Evolutionary conservation across 768 basidiomycete species (phyloP).

Genomic region (Steccherinum ochraceum): DNA sequence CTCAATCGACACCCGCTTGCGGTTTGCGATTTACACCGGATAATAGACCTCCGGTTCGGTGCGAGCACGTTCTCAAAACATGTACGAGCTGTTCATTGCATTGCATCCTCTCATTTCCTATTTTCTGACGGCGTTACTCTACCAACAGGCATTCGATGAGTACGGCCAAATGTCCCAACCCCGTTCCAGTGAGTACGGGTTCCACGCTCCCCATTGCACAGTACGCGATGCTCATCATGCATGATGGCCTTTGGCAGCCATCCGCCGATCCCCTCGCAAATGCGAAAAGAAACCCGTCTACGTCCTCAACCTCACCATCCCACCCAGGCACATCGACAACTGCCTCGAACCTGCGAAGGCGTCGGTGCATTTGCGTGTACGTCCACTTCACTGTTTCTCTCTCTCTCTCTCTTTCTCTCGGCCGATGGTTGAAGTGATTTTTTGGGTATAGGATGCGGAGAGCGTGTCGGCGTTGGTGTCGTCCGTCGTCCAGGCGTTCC

Average conservation of each 20-base stretch:
- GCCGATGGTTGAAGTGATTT: conserved; percentile 4
- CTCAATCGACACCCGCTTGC: conserved; percentile 73
- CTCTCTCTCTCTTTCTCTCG: neutral
- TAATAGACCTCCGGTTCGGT: conserved; percentile 60
- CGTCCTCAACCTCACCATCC: conserved; percentile 69
- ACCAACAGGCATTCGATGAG: conserved; percentile 61
- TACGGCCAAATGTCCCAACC: conserved; percentile 43
- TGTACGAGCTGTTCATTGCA: conserved; percentile 32
- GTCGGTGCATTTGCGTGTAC: conserved; percentile 61
- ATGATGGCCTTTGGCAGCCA: conserved; percentile 37
- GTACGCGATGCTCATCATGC: too few relatives aligned
- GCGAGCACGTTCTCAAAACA: conserved; percentile 70
- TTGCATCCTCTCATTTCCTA: neutral
- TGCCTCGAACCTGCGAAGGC: conserved; percentile 76
- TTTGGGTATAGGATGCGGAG: conserved; percentile 46
- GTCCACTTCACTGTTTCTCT: conserved; percentile 6
- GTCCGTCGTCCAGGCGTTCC: conserved; percentile 53
- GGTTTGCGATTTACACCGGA: conserved; percentile 57
- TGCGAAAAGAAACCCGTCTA: conserved; percentile 76
- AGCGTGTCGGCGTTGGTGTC: conserved; percentile 50
- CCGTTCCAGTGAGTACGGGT: conserved; percentile 32
- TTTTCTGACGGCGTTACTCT: conserved; percentile 2
- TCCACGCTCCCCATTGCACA: neutral
- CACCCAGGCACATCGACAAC: conserved; percentile 65
- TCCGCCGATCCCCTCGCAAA: conserved; percentile 73